Conservation (phyloP, 441 rosid species). For the Eutrema salsugineum region DNA sequence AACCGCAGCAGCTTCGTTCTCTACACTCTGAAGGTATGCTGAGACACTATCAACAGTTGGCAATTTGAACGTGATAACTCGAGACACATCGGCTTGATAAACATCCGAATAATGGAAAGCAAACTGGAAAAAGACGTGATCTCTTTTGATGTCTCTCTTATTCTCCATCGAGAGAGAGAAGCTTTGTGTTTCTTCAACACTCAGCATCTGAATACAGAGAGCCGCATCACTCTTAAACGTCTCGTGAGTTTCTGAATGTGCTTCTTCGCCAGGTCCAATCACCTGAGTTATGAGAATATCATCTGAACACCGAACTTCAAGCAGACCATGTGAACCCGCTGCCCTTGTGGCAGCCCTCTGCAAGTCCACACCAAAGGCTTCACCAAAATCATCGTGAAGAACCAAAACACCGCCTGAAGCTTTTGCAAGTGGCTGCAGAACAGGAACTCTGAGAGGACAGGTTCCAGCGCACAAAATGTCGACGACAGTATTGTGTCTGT, state of each 20-base stretch:
- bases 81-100: slow-evolving; percentile 85
- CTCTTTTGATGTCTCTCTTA: slow-evolving; percentile 77
- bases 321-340: slow-evolving; percentile 79
- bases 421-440: slow-evolving; percentile 87
- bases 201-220: slow-evolving; percentile 76
- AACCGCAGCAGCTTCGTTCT: slow-evolving; percentile 78
- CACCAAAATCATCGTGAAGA: slow-evolving; percentile 97
- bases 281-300: slow-evolving; percentile 87
- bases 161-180: slow-evolving; percentile 87
- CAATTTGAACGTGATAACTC: slow-evolving; percentile 78
- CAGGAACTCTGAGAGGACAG: slow-evolving; percentile 84
- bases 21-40: slow-evolving; percentile 79
- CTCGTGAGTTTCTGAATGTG: slow-evolving; percentile 68
- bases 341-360: slow-evolving; percentile 90
- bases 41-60: slow-evolving; percentile 85
- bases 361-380: slow-evolving; percentile 95
- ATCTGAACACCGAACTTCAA: slow-evolving; percentile 95
- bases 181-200: slow-evolving; percentile 94
- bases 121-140: slow-evolving; percentile 80
- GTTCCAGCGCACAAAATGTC: slow-evolving; percentile 98
- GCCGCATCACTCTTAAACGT: slow-evolving; percentile 64
- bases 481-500: slow-evolving; percentile 67
- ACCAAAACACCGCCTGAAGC: slow-evolving; percentile 94
- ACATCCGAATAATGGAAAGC: slow-evolving; percentile 70
- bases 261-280: slow-evolving; percentile 97